These are phyloP conservation scores for Pleurotus sapidus DNA, from an alignment of 768 basidiomycete species.

Conservation along the genomic window DNA sequence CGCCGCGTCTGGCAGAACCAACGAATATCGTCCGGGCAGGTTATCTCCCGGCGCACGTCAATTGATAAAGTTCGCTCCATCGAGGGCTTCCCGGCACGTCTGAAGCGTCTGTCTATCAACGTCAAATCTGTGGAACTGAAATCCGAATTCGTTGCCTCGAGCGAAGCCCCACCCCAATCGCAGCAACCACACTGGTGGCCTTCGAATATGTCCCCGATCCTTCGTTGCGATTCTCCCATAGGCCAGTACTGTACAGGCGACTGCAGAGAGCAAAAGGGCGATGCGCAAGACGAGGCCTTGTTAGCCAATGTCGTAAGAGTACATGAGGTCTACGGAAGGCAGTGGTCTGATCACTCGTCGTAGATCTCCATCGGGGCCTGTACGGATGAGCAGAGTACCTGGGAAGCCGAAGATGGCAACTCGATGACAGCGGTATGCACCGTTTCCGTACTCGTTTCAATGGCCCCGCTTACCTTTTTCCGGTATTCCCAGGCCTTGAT, in stretches of 20 bases:
- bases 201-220: constrained; percentile 1
- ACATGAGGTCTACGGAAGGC: too few species aligned
- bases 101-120: background rate
- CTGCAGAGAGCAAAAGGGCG: constrained; percentile 17
- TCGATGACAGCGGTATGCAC: constrained; percentile 34
- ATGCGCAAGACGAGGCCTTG: background rate
- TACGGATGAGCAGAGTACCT: constrained; percentile 35
- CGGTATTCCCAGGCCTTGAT: background rate
- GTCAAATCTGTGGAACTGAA: background rate
- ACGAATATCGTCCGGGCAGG: constrained; percentile 15
- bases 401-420: constrained; percentile 31
- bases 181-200: background rate
- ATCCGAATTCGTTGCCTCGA: constrained; percentile 1
- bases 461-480: background rate
- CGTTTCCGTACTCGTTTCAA: background rate
- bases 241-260: constrained; percentile 29
- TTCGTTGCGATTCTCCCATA: constrained; percentile 27
- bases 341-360: background rate
- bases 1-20: constrained; percentile 23
- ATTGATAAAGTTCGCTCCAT: constrained; percentile 18
- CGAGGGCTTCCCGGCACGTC: background rate
- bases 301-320: constrained; percentile 29
- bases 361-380: constrained; percentile 35
- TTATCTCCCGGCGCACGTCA: constrained; percentile 17
- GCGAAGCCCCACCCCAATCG: background rate